Percentiles rank a stretch among this genome's conserved stretches.
phyloP scores from a whole-genome alignment of 305 asterid genomes.

The Rubia tinctorum region DNA sequence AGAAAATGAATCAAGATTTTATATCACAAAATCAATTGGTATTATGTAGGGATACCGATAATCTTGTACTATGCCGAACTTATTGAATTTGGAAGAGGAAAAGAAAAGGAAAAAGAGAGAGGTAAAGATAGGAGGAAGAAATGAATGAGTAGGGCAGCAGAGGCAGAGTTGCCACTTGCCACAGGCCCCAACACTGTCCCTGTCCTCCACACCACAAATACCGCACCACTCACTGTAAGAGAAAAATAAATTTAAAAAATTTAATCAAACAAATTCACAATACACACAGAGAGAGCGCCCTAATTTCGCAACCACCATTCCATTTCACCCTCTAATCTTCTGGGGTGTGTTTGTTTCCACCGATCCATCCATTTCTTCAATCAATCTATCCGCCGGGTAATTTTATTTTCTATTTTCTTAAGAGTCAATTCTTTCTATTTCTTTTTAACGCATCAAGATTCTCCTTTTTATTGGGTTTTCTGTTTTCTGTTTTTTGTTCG shows the following conservation, averaged over 20 bases:
- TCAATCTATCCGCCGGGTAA: background rate
- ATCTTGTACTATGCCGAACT: no score
- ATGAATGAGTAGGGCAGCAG: no score
- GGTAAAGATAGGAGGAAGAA: no score
- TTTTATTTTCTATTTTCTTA: background rate
- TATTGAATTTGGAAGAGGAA: no score
- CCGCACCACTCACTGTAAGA: conserved; percentile 13
- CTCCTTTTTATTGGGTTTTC: background rate
- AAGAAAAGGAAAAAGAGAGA: no score
- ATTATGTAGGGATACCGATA: no score
- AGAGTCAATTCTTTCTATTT: background rate
- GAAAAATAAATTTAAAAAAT: background rate
- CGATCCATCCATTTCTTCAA: background rate
- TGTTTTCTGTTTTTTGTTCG: background rate
- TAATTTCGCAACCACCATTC: conserved; percentile 4
- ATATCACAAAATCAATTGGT: no score
- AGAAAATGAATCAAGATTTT: no score
- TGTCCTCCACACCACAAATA: conserved; percentile 4
- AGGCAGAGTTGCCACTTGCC: no score
- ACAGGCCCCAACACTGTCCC: conserved; percentile 12
- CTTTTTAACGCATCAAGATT: background rate
- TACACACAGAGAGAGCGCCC: background rate
- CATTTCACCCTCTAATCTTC: background rate
- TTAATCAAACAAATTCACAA: background rate
- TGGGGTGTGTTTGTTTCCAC: conserved; percentile 1